phyloP scores from a whole-genome alignment of 306 rosid genomes.

The cucumber (Cucumis sativus) region DNA sequence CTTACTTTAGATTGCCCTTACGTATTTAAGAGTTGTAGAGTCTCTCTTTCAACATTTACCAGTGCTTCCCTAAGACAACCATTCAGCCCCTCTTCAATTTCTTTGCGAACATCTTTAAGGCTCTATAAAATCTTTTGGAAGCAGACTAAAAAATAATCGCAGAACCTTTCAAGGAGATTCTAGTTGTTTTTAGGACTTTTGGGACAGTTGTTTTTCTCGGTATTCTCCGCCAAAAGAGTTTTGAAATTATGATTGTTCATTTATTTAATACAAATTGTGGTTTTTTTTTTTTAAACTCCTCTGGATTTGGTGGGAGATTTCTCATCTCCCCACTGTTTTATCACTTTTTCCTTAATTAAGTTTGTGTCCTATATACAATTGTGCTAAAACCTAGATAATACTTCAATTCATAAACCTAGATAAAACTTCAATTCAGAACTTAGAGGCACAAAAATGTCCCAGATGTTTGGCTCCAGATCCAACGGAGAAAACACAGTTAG shows the following conservation, averaged over 20 bases:
- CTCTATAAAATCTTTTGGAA: not conserved
- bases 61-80: not conserved
- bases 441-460: not conserved
- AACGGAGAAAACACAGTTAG: not conserved
- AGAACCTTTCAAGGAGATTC: not conserved
- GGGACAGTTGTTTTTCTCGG: not conserved
- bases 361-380: not conserved
- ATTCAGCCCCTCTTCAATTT: not conserved
- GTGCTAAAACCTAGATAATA: not conserved
- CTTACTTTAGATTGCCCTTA: not conserved
- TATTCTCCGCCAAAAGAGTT: not conserved
- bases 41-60: not conserved
- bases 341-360: not conserved
- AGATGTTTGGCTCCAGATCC: not conserved
- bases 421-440: not conserved
- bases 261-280: not conserved
- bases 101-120: not conserved
- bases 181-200: not conserved
- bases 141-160: not conserved
- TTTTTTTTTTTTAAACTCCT: not conserved
- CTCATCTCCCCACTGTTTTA: not conserved
- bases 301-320: not conserved
- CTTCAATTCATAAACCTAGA: too few relatives aligned
- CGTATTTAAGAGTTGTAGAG: not conserved
- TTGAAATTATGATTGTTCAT: not conserved